These are phyloP conservation scores for Oryza punctata DNA, from an alignment of 176 grass and related monocot genomes.

Conservation along the genomic window DNA sequence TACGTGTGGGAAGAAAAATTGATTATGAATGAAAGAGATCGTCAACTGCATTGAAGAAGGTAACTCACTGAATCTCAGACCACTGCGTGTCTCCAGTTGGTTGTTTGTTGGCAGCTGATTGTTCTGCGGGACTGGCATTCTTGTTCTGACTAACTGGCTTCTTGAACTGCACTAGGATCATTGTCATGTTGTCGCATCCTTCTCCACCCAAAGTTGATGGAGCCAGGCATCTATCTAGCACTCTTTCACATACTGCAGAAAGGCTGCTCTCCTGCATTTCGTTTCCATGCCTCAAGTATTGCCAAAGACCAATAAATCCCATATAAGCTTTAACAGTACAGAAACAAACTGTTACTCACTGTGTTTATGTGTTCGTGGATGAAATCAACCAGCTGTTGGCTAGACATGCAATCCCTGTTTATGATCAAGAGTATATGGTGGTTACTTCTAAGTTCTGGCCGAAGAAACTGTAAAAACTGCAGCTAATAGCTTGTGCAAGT, in stretches of 20 bases:
- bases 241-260: conserved; percentile 77
- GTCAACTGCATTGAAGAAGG: background rate
- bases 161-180: conserved; percentile 90
- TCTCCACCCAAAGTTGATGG: conserved; percentile 78
- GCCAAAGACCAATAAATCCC: background rate
- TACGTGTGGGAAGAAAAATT: background rate
- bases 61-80: conserved; percentile 5
- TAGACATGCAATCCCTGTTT: conserved; percentile 92
- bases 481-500: background rate
- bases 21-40: background rate
- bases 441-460: conserved; percentile 4
- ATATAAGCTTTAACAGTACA: background rate
- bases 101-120: background rate
- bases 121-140: background rate
- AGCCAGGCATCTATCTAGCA: conserved; percentile 86
- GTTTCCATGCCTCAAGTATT: conserved; percentile 17
- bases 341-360: conserved; percentile 50
- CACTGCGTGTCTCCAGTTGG: background rate
- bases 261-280: conserved; percentile 73
- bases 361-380: conserved; percentile 72
- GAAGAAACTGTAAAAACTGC: background rate
- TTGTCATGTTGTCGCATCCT: conserved; percentile 96
- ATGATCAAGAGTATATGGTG: background rate
- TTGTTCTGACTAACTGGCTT: conserved; percentile 42
- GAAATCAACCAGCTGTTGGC: conserved; percentile 87